Evolutionary conservation across 1,284 basidiomycete genomes (phyloP).

Genomic region (Malassezia furfur): DNA sequence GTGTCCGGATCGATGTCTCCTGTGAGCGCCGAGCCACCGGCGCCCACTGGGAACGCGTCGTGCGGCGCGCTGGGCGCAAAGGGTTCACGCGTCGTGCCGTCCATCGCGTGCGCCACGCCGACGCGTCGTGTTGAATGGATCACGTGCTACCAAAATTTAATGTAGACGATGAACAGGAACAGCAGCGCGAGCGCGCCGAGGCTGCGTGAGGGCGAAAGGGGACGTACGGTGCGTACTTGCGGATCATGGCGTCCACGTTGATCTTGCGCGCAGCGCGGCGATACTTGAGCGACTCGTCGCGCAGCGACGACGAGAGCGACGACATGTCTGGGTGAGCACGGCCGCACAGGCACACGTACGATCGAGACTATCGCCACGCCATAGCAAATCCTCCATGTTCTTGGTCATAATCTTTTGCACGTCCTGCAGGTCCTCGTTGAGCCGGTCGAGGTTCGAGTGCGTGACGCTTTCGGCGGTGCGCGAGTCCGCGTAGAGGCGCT

Average conservation of each 20-base stretch:
- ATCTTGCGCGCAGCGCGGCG: constrained; percentile 89
- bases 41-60: constrained; percentile 9
- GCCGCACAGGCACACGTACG: constrained; percentile 50
- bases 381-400: constrained; percentile 98
- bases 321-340: constrained; percentile 59
- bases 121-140: constrained; percentile 3
- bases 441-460: constrained; percentile 63
- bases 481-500: constrained; percentile 85
- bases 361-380: constrained; percentile 92
- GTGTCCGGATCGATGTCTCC: constrained; percentile 8
- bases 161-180: constrained; percentile 77
- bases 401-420: constrained; percentile 99
- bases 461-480: constrained; percentile 67
- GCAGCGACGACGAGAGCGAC: constrained; percentile 87
- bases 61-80: neutral
- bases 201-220: constrained; percentile 45
- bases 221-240: constrained; percentile 84
- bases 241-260: constrained; percentile 81
- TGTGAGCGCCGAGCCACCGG: constrained; percentile 3
- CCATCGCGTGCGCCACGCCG: neutral
- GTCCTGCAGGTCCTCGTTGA: constrained; percentile 93
- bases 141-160: constrained; percentile 60
- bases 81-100: neutral
- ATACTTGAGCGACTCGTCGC: constrained; percentile 95
- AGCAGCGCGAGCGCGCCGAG: constrained; percentile 40